Conservation (phyloP, 768 basidiomycete genomes). For the Saitozyma sp. region DNA sequence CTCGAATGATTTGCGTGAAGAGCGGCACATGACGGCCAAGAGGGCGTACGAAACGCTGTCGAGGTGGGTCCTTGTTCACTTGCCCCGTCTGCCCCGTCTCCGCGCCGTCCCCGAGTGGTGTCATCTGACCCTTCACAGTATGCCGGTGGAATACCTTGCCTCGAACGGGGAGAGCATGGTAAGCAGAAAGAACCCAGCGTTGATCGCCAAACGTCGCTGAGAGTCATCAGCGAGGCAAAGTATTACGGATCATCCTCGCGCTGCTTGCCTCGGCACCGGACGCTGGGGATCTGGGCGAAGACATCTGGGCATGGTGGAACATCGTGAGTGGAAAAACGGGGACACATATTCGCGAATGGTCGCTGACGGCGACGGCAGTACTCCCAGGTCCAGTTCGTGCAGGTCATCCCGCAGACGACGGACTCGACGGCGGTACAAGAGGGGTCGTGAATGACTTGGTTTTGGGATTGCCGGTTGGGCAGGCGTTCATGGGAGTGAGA, state of each 20-base stretch:
- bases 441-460: too few species aligned
- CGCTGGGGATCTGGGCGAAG: constrained; percentile 14
- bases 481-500: too few species aligned
- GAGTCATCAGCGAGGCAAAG: constrained; percentile 28
- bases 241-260: constrained; percentile 35
- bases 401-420: constrained; percentile 26
- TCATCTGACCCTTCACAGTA: too few species aligned
- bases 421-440: background rate
- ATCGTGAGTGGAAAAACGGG: constrained; percentile 25
- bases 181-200: background rate
- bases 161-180: constrained; percentile 43
- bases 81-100: too few species aligned
- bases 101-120: too few species aligned
- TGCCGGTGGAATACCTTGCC: constrained; percentile 40
- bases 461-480: too few species aligned
- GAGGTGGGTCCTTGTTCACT: background rate
- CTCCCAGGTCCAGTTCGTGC: constrained; percentile 36
- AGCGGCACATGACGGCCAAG: constrained; percentile 26
- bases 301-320: constrained; percentile 42
- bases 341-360: too few species aligned
- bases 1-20: constrained; percentile 20
- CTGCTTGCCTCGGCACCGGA: constrained; percentile 18
- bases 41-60: constrained; percentile 31
- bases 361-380: constrained; percentile 12
- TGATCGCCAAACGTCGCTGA: background rate